Base-by-base conservation (phyloP, 768 basidiomycete genomes). In the Lentinula raphanica region DNA sequence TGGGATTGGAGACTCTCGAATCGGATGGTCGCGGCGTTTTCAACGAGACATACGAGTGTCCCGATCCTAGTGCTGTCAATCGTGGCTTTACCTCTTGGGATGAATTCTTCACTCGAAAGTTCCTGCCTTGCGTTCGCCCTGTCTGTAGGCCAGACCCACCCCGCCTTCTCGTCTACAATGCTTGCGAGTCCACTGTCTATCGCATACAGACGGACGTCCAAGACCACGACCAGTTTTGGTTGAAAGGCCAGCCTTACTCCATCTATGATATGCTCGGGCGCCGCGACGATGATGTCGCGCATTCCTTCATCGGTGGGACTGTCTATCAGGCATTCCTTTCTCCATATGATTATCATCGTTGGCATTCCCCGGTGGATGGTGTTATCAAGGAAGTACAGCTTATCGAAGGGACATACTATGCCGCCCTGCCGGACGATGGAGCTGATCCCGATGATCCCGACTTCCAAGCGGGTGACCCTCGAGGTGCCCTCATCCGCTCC, bases 181-280 rank as follows among this genome's bases (percentile, higher is more conserved):
- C 76, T 11, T 82, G 81, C 67, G 80, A 83, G 64, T 75, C 74
- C 19, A 72, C 67, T 38, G 61, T 74, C 2, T 74, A 76, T 65
- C 68, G 71, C 25, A 65, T 75, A 36, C 67, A 67, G 6, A 39
- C 39, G 11, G 46, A 74, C 53, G 73, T 78, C 8, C 56, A 75
- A 46, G 68, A 65, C 5, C 61, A 65, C 3, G 79, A 79, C 55
- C 62, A 63, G 32, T 80, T 82, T 66, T 82, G 78, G 79, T 58
- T 81, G 64, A 82, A 83, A 62, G 78, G 72, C 0, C 70, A 79
- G 62, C 71, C 74, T 0, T 83, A 82, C 65, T 80, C 79, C 3
- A 73, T 82, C 23, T 36, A 63, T 2, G 72, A 81, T 62, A 79
- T 82, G 67, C 75, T 83, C n/a, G 44, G 67, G 12, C 28, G 39